Percentiles rank a stretch among this genome's conserved stretches.
Evolutionary conservation across 2,329 filamentous ascomycete genomes (phyloP).

Genomic region (Pyrenochaeta sp.): DNA sequence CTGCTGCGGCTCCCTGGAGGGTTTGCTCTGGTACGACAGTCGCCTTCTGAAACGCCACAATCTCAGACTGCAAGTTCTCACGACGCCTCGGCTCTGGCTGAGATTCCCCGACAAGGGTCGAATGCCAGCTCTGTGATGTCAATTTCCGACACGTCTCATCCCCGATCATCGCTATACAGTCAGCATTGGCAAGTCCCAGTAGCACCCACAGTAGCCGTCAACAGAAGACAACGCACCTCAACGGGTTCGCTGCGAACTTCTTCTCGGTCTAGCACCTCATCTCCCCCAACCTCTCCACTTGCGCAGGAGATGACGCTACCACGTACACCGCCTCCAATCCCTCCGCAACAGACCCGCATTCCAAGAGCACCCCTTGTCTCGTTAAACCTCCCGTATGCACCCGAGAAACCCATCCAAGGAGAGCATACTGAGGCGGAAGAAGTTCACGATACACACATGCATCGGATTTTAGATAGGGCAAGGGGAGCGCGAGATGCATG

Average conservation of each 20-base stretch:
- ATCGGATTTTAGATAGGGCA: slow-evolving; percentile 32
- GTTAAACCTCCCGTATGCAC: slow-evolving; percentile 1
- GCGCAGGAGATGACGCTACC: slow-evolving; percentile 10
- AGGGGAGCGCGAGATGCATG: slow-evolving; percentile 33
- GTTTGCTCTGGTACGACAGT: slow-evolving; percentile 29
- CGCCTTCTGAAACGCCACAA: slow-evolving; percentile 16
- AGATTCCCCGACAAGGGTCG: slow-evolving; percentile 5
- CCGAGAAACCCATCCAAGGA: slow-evolving; percentile 1
- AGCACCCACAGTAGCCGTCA: slow-evolving; percentile 13
- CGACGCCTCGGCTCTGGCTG: slow-evolving; percentile 7
- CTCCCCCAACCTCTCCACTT: slow-evolving; percentile 14
- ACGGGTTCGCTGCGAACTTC: slow-evolving; percentile 11
- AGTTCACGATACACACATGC: slow-evolving; percentile 13
- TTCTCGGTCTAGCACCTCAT: slow-evolving; percentile 12
- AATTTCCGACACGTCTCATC: slow-evolving; percentile 11
- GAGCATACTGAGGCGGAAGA: slow-evolving; percentile 3
- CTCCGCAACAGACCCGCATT: background rate
- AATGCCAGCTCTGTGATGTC: slow-evolving; percentile 6
- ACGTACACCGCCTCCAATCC: slow-evolving; percentile 15
- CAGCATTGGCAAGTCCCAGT: slow-evolving; percentile 11
- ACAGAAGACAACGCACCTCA: slow-evolving; percentile 14
- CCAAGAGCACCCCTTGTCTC: background rate
- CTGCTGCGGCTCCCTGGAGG: slow-evolving; percentile 36
- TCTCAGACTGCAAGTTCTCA: slow-evolving; percentile 5
- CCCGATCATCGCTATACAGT: slow-evolving; percentile 24